phyloP scores from a whole-genome alignment of 2,329 filamentous ascomycete species.

The Aspergillus flavus region DNA sequence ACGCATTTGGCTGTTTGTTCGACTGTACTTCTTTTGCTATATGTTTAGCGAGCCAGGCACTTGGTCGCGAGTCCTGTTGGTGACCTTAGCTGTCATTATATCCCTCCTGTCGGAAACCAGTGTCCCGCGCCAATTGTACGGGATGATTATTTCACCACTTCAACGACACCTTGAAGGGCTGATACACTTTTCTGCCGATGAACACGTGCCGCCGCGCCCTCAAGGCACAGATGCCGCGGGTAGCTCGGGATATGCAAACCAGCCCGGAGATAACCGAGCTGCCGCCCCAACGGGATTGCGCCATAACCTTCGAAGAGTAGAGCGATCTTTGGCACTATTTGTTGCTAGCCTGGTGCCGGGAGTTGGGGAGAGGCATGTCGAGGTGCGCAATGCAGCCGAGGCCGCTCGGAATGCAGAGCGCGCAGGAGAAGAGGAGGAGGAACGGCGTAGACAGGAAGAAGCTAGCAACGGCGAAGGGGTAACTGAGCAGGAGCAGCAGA shows the following conservation, averaged over 20 bases:
- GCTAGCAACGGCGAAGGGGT: constrained; percentile 13
- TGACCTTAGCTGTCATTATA: constrained; percentile 40
- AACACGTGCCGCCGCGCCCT: constrained; percentile 16
- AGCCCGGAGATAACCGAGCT: constrained; percentile 7
- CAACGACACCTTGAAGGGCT: constrained; percentile 50
- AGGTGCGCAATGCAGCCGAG: constrained; percentile 56
- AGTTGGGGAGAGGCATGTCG: constrained; percentile 62
- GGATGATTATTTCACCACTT: constrained; percentile 41
- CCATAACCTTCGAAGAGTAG: constrained; percentile 47
- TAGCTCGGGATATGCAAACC: constrained; percentile 5
- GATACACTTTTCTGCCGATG: constrained; percentile 34
- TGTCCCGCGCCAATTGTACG: constrained; percentile 37
- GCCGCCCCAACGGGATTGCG: constrained; percentile 20
- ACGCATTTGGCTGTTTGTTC: constrained; percentile 60
- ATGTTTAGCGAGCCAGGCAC: constrained; percentile 56
- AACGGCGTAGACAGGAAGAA: constrained; percentile 25
- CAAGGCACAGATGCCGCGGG: constrained; percentile 6
- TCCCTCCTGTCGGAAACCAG: constrained; percentile 47
- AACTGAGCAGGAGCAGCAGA: constrained; percentile 12
- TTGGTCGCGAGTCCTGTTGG: constrained; percentile 46
- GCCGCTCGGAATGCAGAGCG: constrained; percentile 36
- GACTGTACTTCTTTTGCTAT: constrained; percentile 61
- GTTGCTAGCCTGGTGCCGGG: constrained; percentile 64
- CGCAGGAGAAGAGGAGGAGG: constrained; percentile 30
- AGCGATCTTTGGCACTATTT: constrained; percentile 63